A percentile compares a stretch with the other conserved stretches of the same genome.
Conservation (phyloP, 768 basidiomycete species). For the Pleurotus tuoliensis region DNA sequence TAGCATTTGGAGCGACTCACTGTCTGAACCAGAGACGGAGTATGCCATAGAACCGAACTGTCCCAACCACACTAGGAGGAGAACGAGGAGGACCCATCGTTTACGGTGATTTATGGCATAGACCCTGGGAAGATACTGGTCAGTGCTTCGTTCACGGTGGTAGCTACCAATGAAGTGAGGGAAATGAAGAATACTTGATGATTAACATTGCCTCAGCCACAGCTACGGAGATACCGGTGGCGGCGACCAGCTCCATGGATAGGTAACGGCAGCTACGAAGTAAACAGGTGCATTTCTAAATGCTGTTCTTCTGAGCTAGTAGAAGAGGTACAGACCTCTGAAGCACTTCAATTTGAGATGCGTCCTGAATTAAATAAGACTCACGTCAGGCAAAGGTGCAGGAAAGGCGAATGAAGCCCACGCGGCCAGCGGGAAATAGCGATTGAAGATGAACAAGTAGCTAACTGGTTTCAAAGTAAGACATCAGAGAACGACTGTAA, state of each 20-base stretch:
- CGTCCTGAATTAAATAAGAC: neutral
- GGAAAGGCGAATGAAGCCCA: neutral
- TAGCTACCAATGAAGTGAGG: neutral
- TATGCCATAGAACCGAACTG: neutral
- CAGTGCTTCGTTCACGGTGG: neutral
- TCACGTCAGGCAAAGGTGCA: neutral
- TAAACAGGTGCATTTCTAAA: neutral
- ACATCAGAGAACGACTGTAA: neutral
- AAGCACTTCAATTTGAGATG: too few relatives aligned
- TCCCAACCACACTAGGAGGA: neutral
- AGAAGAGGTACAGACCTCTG: too few relatives aligned
- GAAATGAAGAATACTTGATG: neutral
- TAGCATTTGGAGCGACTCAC: neutral
- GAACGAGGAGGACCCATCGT: neutral
- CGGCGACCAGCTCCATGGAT: neutral
- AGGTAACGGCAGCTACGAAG: neutral
- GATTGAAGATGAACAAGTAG: neutral
- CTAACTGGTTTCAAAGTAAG: neutral
- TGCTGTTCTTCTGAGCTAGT: too few relatives aligned
- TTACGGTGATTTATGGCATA: neutral
- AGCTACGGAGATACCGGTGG: neutral
- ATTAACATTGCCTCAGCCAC: neutral
- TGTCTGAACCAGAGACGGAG: neutral
- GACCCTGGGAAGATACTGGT: neutral
- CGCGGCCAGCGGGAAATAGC: neutral